Evolutionary conservation across 176 grass and related monocot species (phyloP).

Genomic region (Oryza australiensis): DNA sequence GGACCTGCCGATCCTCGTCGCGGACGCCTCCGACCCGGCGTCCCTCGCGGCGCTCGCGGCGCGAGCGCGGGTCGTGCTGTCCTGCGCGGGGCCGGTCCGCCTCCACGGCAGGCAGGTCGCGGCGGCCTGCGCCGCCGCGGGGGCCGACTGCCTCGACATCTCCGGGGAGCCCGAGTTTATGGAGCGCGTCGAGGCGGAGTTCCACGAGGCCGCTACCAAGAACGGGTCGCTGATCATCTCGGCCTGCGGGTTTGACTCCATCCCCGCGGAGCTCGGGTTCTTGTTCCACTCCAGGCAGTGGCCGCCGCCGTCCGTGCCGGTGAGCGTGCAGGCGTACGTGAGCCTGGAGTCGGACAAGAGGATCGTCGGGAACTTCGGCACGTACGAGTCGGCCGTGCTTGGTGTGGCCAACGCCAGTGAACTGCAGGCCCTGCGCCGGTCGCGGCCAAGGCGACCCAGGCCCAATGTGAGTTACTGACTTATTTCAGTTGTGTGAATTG

Average conservation of each 20-base stretch:
- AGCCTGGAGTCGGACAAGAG: conserved; percentile 60
- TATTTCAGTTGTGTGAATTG: conserved; percentile 1
- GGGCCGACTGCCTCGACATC: conserved; percentile 83
- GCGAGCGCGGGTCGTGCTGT: conserved; percentile 56
- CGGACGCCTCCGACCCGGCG: conserved; percentile 62
- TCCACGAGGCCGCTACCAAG: conserved; percentile 51
- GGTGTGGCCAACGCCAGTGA: conserved; percentile 52
- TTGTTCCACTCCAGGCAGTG: conserved; percentile 71
- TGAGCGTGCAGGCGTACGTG: conserved; percentile 57
- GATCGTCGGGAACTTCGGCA: conserved; percentile 73
- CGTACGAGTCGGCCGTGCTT: conserved; percentile 85
- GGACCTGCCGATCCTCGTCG: conserved; percentile 52
- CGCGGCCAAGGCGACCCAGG: conserved; percentile 59
- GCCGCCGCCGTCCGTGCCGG: conserved; percentile 50
- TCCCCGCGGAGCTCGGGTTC: conserved; percentile 76
- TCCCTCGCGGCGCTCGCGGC: conserved; percentile 59
- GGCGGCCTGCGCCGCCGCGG: conserved; percentile 55
- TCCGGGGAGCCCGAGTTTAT: conserved; percentile 90
- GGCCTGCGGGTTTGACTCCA: conserved; percentile 87
- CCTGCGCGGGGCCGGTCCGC: conserved; percentile 76
- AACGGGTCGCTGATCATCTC: conserved; percentile 68
- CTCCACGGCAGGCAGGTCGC: conserved; percentile 65
- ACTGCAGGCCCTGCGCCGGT: conserved; percentile 65
- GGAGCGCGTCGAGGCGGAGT: conserved; percentile 69
- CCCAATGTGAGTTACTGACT: conserved; percentile 49